These are phyloP conservation scores for Gnomoniopsis smithogilvyi DNA, from an alignment of 2,329 filamentous ascomycete genomes.

Conservation along the genomic window DNA sequence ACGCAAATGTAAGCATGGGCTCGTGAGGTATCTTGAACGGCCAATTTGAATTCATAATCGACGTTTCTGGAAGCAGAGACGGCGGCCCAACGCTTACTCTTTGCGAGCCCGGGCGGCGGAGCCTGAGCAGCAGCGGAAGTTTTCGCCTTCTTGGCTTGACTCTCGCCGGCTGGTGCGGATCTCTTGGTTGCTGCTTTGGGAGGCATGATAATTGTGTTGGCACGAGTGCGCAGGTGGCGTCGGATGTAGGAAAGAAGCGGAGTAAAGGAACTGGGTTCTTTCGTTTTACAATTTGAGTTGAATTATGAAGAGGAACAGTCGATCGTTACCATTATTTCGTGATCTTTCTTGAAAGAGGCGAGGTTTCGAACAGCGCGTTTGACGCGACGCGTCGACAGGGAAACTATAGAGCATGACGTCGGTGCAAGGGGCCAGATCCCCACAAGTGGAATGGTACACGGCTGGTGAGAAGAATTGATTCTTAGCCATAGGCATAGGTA, in stretches of 20 bases:
- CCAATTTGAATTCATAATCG: background rate
- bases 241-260: background rate
- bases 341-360: background rate
- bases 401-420: background rate
- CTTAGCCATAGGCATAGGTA: background rate
- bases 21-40: background rate
- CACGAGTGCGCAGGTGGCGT: background rate
- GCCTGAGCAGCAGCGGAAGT: background rate
- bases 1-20: background rate
- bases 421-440: background rate
- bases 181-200: background rate
- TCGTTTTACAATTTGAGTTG: background rate
- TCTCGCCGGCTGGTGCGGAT: background rate
- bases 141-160: background rate
- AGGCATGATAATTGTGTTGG: background rate
- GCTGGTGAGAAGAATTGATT: no score
- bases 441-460: no score
- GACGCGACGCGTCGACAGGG: background rate
- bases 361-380: background rate
- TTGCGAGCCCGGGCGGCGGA: background rate
- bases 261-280: background rate
- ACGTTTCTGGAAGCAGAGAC: slow-evolving; percentile 1
- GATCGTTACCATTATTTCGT: background rate
- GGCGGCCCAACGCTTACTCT: background rate
- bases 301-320: background rate